Conservation (phyloP, 2,329 filamentous ascomycete genomes). For the Venturia aucupariae region DNA sequence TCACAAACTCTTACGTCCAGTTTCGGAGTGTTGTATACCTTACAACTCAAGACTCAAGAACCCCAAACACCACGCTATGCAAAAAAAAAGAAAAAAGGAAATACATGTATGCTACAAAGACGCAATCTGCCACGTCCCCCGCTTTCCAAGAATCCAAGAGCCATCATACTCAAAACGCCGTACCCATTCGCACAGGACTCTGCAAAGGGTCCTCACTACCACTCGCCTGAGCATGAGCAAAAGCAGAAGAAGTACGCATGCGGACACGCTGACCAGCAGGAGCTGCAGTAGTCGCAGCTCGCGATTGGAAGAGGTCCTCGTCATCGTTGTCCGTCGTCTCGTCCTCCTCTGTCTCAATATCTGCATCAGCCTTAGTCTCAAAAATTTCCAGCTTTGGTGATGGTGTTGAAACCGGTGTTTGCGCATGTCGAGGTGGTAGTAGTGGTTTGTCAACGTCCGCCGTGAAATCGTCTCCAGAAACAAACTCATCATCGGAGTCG, state of each 20-base stretch:
- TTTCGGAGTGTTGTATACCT: no score
- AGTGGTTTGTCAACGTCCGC: not conserved
- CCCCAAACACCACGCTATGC: not conserved
- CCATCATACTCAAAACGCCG: not conserved
- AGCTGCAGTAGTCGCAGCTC: not conserved
- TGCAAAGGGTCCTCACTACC: slow-evolving; percentile 2
- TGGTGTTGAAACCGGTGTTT: not conserved
- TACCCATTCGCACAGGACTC: not conserved
- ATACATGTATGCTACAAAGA: not conserved
- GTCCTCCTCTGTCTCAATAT: not conserved
- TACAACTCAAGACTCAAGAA: not conserved
- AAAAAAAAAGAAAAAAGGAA: not conserved
- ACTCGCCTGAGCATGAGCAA: not conserved
- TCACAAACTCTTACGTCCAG: no score
- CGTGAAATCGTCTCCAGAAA: not conserved
- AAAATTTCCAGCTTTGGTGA: not conserved
- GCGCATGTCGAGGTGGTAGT: not conserved
- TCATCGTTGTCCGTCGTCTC: not conserved
- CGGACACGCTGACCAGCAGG: not conserved
- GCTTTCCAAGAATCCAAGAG: not conserved
- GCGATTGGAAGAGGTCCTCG: not conserved
- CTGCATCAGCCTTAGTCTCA: not conserved
- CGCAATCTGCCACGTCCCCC: not conserved
- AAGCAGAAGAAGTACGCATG: slow-evolving; percentile 1
- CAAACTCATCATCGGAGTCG: not conserved